Evolutionary conservation across 2,329 filamentous ascomycete species (phyloP).

Genomic region (Teratosphaeria gauchensis): DNA sequence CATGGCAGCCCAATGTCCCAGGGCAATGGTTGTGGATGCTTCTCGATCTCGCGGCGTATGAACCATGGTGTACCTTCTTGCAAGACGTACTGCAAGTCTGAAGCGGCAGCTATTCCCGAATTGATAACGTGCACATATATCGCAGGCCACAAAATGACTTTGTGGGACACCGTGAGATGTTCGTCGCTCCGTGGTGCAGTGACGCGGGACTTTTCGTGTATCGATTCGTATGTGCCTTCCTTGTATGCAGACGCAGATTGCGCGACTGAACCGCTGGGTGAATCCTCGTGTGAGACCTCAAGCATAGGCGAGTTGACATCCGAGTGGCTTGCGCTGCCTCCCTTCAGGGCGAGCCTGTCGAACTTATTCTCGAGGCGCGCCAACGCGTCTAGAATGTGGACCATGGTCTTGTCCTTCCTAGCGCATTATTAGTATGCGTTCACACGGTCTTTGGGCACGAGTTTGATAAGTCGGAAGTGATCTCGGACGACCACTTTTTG

Average conservation of each 20-base stretch:
- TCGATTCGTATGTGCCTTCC: background rate
- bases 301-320: background rate
- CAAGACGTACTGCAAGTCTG: slow-evolving; percentile 27
- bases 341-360: slow-evolving; percentile 30
- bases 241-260: background rate
- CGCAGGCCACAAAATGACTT: slow-evolving; percentile 41
- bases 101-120: slow-evolving; percentile 23
- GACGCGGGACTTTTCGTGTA: background rate
- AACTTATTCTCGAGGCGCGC: slow-evolving; percentile 48
- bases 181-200: slow-evolving; percentile 5
- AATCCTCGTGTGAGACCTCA: background rate
- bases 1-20: slow-evolving; percentile 19
- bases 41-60: slow-evolving; percentile 25
- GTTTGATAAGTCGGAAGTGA: background rate
- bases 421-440: background rate
- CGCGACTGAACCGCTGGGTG: background rate
- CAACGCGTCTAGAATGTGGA: slow-evolving; percentile 50
- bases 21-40: slow-evolving; percentile 20
- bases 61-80: slow-evolving; percentile 32
- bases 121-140: slow-evolving; percentile 29
- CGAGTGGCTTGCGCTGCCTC: background rate
- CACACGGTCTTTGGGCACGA: background rate
- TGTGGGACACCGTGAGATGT: slow-evolving; percentile 37
- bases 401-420: slow-evolving; percentile 54
- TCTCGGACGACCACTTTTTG: too few species aligned